Base-by-base conservation (phyloP, 1,139 yeast genomes). In the Pneumocystis oryctolagi region DNA sequence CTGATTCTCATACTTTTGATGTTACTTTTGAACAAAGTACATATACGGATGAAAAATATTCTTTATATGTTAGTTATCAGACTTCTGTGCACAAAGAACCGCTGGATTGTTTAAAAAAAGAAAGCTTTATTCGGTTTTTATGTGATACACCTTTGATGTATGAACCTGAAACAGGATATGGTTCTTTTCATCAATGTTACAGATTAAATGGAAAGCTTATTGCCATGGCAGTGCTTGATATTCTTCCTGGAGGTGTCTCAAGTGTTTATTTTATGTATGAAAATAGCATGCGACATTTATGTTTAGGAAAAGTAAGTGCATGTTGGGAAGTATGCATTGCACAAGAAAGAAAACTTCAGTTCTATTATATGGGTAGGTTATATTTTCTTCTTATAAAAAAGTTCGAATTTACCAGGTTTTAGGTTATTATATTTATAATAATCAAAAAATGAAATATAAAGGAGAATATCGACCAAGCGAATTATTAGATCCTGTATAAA, bases 191-290 rank as follows among this genome's bases (percentile, higher is more conserved):
- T 71, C 95, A 88, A 70, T 81, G 88, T 70, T 89, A 89, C 70
- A 85, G 86, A 69, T 72, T 80, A 31, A 80, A 87, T 60, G 83
- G 74, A 5, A 78, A 79, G 65, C 75, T 90, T 39, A 81, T 88
- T 56, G 96, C 94, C 0, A 74, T 90, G 40, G 88, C 89, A 0
- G 87, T 89, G 0, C 71, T 87, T 34, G 97, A 90, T 72, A 76
- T 89, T 40, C 72, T 90, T 53, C 96, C 96, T 0, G 73, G 82
- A 20, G 86, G 90, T 0, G 73, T 90, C 0, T 88, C 96, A 0
- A 84, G 95, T 0, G 92, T 90, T 0, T 90, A 89, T 70, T 86
- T 89, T 70, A 82, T 89, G 20, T 89, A 95, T 88, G 94, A 89
- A 70, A 95, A 95, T 0, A 63, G 62, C 9, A 62, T 61, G 57